Evolutionary conservation across 441 rosid genomes (phyloP).

Genomic region (Adansonia madagascariensis): DNA sequence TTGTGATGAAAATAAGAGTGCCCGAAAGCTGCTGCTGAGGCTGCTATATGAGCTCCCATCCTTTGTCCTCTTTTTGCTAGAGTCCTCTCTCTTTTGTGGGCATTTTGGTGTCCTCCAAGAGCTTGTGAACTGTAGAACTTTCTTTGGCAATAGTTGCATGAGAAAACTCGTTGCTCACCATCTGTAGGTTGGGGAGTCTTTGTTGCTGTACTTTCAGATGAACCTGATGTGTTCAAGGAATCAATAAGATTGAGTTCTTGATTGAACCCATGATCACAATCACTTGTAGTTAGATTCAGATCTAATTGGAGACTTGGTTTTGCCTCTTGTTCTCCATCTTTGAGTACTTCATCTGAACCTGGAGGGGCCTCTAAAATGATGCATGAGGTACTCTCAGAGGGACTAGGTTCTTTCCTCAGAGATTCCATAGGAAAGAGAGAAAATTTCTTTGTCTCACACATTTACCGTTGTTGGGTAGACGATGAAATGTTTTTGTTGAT

Average conservation of each 20-base stretch:
- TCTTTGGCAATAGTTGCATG: constrained; percentile 84
- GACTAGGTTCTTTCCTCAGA: constrained; percentile 38
- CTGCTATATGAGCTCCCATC: constrained; percentile 33
- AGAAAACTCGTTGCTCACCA: constrained; percentile 63
- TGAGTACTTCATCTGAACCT: constrained; percentile 24
- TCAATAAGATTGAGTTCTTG: constrained; percentile 75
- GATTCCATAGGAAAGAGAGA: constrained; percentile 39
- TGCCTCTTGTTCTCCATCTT: constrained; percentile 33
- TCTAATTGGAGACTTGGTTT: constrained; percentile 37
- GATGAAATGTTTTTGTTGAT: constrained; percentile 29
- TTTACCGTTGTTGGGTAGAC: constrained; percentile 27
- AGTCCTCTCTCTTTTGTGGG: constrained; percentile 84
- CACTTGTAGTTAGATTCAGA: constrained; percentile 40
- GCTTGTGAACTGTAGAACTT: constrained; percentile 89
- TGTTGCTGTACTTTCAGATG: constrained; percentile 33
- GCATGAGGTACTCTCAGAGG: constrained; percentile 38
- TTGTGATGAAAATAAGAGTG: constrained; percentile 48
- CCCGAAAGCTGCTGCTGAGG: constrained; percentile 52
- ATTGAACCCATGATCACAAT: constrained; percentile 38
- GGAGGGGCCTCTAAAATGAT: constrained; percentile 36
- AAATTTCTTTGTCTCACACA: constrained; percentile 15
- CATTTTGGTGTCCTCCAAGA: constrained; percentile 92
- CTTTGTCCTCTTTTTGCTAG: constrained; percentile 72
- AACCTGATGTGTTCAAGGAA: constrained; percentile 40
- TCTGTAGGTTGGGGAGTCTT: constrained; percentile 35